Percentiles rank a stretch among this genome's conserved stretches.
These are phyloP conservation scores for Mrakia blollopis DNA, from an alignment of 768 basidiomycete species.

Conservation along the genomic window DNA sequence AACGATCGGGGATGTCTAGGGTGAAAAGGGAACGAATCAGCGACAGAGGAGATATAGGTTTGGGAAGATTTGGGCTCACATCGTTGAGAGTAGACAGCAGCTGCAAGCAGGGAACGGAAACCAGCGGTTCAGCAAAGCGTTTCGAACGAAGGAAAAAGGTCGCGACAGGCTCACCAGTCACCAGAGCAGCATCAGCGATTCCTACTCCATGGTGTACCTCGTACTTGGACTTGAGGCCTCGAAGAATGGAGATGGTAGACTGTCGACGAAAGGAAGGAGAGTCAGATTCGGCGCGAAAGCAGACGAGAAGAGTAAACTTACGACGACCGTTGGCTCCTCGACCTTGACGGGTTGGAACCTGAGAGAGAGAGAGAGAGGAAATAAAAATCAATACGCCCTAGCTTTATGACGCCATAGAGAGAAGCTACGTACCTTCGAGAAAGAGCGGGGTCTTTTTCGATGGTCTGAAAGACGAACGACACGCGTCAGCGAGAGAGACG, in stretches of 20 bases:
- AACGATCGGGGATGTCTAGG: conserved; percentile 78
- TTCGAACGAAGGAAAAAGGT: neutral
- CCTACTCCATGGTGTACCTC: conserved; percentile 93
- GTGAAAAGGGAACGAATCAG: neutral
- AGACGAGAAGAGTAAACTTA: neutral
- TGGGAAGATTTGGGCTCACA: neutral
- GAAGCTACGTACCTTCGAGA: conserved; percentile 53
- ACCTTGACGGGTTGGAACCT: conserved; percentile 83
- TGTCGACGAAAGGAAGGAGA: neutral
- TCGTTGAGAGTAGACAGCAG: conserved; percentile 65
- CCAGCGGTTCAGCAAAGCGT: neutral
- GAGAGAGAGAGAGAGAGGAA: neutral
- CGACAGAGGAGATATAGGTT: neutral
- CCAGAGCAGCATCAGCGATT: conserved; percentile 79
- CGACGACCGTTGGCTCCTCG: conserved; percentile 77
- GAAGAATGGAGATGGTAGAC: conserved; percentile 57
- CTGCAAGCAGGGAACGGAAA: conserved; percentile 46
- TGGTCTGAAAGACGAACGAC: conserved; percentile 50
- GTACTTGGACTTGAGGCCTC: conserved; percentile 75
- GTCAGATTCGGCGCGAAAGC: neutral
- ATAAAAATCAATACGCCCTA: neutral
- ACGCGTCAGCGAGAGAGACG: conserved; percentile 60
- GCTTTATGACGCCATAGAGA: neutral
- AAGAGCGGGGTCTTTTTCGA: conserved; percentile 84
- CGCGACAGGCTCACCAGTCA: conserved; percentile 54